Base-by-base conservation (phyloP, 106 monocot genomes). In the Dendrobium nobile region DNA sequence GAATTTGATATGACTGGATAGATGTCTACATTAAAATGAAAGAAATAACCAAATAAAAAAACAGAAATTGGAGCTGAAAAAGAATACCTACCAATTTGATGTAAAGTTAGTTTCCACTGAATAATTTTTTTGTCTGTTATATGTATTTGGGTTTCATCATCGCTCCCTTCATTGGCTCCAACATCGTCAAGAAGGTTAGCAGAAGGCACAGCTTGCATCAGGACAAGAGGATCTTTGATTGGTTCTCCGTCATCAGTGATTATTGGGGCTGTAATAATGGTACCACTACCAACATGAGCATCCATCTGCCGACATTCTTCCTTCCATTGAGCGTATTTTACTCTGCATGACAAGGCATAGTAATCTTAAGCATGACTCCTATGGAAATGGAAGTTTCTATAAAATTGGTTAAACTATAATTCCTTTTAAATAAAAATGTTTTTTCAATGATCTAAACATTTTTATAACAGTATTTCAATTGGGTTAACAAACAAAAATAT, bases 81-180 rank as follows among this genome's bases (percentile, higher is more conserved):
- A 47, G 24, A 31, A 45, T 45, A 59, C 20, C 40, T 81, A 96
- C 95, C 95, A 75, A 96, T 96, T 85, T 96, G 93, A 91, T 96
- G 95, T 41, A 96, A 84, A 45, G 93, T 96, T 54, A 93, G 87
- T 80, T 96, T 96, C 95, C 95, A 96, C 5, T 91, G 89, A 19
- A 96, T 88, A 78, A 93, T 75, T 78, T 85, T 88, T 80, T 88
- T 93, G 81, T 96, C 95, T 41, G 78, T 78, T 7, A 78, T 37
- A 9, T 4, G 41, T 80, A 26, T 55, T 77, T 20, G 37, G 26
- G 37, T 54, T 75, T 73, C 47, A 54, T 79, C 61, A 17, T 15
- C 43, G 10, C 55, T 67, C 48, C 43, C 74, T 20, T 9, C 67
- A 10, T 11, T 48, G 43, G 70, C 3, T 11, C 45, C 73, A 40